Evolutionary conservation across 169 alveolate genomes (phyloP).

Genomic region (Condylostoma magnum): DNA sequence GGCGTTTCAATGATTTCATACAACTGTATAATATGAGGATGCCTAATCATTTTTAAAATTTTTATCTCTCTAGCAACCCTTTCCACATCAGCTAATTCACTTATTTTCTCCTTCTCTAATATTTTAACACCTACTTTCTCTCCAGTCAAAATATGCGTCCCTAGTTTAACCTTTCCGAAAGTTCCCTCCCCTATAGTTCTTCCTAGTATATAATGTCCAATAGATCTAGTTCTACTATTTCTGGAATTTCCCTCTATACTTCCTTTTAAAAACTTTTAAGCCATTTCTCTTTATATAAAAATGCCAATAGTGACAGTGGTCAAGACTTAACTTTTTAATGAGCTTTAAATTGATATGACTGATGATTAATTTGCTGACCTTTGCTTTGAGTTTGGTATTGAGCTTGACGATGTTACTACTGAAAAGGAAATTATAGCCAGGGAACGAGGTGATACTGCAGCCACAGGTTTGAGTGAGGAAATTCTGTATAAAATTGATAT

Average conservation of each 20-base stretch:
- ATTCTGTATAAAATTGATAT: conserved; percentile 79
- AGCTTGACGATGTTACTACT: conserved; percentile 90
- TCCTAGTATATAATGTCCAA: conserved; percentile 34
- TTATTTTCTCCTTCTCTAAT: conserved; percentile 71
- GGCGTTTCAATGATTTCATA: conserved; percentile 52
- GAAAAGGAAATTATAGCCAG: conserved; percentile 64
- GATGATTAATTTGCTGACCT: conserved; percentile 90
- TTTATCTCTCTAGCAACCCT: conserved; percentile 90
- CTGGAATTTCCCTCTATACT: no score
- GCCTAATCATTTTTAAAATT: conserved; percentile 74
- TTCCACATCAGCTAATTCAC: conserved; percentile 85
- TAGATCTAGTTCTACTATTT: no score
- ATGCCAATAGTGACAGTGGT: conserved; percentile 86
- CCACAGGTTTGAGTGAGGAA: conserved; percentile 61
- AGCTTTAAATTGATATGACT: conserved; percentile 67
- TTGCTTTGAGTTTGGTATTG: conserved; percentile 97
- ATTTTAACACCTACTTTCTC: conserved; percentile 79
- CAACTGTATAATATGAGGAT: conserved; percentile 69
- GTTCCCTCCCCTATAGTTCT: conserved; percentile 86
- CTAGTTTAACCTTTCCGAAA: conserved; percentile 83
- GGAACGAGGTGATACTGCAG: conserved; percentile 78
- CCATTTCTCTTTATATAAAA: conserved; percentile 17
- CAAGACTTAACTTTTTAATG: conserved; percentile 58
- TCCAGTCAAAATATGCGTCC: conserved; percentile 76
- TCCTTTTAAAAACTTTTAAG: no score